Percentiles rank a stretch among this genome's conserved stretches.
Evolutionary conservation across 2,329 filamentous ascomycete species (phyloP).

Genomic region (Rhynchosporium graminicola): DNA sequence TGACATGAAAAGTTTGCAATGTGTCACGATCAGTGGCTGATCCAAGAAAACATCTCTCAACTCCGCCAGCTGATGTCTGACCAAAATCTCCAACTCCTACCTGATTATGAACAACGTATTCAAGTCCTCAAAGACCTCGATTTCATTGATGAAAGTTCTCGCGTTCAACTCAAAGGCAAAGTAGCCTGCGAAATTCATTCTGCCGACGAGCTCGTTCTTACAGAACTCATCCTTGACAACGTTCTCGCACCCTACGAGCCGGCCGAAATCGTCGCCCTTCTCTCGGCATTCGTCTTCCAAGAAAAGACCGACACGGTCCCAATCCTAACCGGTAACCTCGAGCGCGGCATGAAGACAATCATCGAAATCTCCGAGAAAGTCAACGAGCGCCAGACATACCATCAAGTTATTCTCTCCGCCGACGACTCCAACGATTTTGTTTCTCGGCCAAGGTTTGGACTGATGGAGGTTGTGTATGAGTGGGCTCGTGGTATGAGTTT

Average conservation of each 20-base stretch:
- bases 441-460: constrained; percentile 81
- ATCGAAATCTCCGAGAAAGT: constrained; percentile 90
- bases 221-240: constrained; percentile 94
- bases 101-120: constrained; percentile 95
- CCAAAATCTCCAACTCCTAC: constrained; percentile 91
- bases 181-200: constrained; percentile 98
- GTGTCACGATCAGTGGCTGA: constrained; percentile 95
- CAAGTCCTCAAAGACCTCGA: constrained; percentile 87
- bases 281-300: constrained; percentile 96
- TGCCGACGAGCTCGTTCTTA: constrained; percentile 92
- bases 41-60: constrained; percentile 88
- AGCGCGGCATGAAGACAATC: constrained; percentile 81
- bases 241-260: constrained; percentile 93
- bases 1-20: constrained; percentile 73
- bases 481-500: constrained; percentile 98
- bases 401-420: constrained; percentile 87
- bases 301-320: constrained; percentile 88
- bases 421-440: constrained; percentile 94
- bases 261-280: constrained; percentile 90
- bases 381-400: constrained; percentile 82
- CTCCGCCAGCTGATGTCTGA: constrained; percentile 89
- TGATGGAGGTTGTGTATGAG: constrained; percentile 97
- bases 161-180: constrained; percentile 95
- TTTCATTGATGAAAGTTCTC: constrained; percentile 84
- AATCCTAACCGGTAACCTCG: constrained; percentile 76